Conservation (phyloP, 192 early-diverging fungal genomes). For the Coemansia sp. region DNA sequence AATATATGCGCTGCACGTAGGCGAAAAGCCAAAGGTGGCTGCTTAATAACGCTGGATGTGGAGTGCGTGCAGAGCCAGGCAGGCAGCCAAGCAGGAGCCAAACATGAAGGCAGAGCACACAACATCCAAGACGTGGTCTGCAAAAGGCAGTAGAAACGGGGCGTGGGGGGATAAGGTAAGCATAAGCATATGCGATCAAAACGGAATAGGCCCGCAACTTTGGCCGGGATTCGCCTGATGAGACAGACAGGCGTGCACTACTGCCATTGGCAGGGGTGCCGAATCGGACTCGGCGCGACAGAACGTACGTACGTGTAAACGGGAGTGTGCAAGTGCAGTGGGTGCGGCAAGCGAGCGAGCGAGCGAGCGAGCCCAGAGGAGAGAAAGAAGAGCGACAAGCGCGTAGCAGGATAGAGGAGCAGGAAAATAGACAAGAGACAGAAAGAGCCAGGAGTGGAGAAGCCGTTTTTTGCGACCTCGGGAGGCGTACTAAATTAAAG, state of each 20-base stretch:
- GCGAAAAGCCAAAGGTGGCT: conserved; percentile 1
- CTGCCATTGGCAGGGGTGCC: background rate
- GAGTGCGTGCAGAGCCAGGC: background rate
- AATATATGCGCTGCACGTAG: conserved; percentile 4
- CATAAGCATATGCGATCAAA: conserved; percentile 3
- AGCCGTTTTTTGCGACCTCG: conserved; percentile 4
- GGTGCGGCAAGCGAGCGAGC: background rate
- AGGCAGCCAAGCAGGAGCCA: background rate
- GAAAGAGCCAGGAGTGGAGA: conserved; percentile 4
- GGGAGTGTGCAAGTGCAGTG: background rate
- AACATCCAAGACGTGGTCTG: background rate
- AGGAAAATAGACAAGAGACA: conserved; percentile 7
- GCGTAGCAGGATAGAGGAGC: background rate
- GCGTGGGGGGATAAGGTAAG: background rate
- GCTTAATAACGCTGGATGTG: conserved; percentile 9
- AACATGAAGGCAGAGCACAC: background rate
- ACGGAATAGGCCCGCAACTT: background rate
- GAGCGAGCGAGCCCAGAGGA: background rate
- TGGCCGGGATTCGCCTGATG: background rate
- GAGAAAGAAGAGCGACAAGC: background rate
- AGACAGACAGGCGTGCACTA: background rate
- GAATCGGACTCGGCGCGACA: background rate
- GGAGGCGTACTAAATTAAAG: conserved; percentile 9
- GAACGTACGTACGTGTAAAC: background rate
- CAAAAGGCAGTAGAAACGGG: conserved; percentile 1